These are phyloP conservation scores for Linum lewisii DNA, from an alignment of 345 rosid species.

Conservation along the genomic window DNA sequence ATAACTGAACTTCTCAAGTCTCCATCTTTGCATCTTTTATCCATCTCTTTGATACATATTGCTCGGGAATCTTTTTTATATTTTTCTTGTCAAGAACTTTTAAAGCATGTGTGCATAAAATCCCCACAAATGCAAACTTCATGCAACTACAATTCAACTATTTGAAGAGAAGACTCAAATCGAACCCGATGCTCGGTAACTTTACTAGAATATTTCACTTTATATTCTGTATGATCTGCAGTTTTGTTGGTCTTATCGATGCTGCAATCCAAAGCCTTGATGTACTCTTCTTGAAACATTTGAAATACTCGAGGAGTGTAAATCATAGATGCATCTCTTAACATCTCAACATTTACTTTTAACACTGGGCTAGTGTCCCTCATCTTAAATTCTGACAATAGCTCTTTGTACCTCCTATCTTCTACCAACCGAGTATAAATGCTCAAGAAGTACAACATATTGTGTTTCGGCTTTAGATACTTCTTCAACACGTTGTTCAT, in stretches of 20 bases:
- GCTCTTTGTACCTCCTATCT: slow-evolving; percentile 28
- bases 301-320: slow-evolving; percentile 25
- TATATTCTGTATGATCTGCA: slow-evolving; percentile 15
- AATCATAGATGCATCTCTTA: slow-evolving; percentile 23
- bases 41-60: slow-evolving; percentile 26
- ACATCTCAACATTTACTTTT: slow-evolving; percentile 24
- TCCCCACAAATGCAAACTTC: slow-evolving; percentile 31
- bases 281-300: slow-evolving; percentile 24
- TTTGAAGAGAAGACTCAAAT: slow-evolving; percentile 15
- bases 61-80: slow-evolving; percentile 21
- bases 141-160: slow-evolving; percentile 20
- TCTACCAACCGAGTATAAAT: slow-evolving; percentile 18
- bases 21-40: slow-evolving; percentile 25
- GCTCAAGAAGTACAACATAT: slow-evolving; percentile 24
- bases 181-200: slow-evolving; percentile 12
- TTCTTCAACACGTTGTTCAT: slow-evolving; percentile 19
- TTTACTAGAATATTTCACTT: slow-evolving; percentile 20
- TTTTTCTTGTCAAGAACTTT: slow-evolving; percentile 27
- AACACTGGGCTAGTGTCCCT: slow-evolving; percentile 18
- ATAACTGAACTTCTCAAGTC: background rate
- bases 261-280: slow-evolving; percentile 21
- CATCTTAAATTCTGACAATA: slow-evolving; percentile 28
- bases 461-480: slow-evolving; percentile 19
- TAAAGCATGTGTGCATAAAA: slow-evolving; percentile 27
- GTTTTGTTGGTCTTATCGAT: slow-evolving; percentile 17